Base-by-base conservation (phyloP, 108 stramenopile species). In the Nitzschia sp. region DNA sequence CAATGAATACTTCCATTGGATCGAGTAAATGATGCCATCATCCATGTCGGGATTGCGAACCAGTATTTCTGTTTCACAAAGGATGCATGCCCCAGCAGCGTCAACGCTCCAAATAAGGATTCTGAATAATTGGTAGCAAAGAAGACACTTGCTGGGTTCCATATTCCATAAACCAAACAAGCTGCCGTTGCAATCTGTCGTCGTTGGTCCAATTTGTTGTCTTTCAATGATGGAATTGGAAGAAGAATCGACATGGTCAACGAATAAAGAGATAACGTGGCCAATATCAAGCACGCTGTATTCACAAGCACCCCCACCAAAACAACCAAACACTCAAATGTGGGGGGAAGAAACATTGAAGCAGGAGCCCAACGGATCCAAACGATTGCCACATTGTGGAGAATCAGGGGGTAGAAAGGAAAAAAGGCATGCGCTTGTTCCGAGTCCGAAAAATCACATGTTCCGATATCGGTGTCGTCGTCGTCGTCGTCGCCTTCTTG, bases 351-450 rank as follows among this genome's bases (percentile, higher is more conserved):
- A 58, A 58, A 4, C 11, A 87, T 9, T 3, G 9, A 22, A 8
- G 21, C 26, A 1, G 87, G 90, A 57, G 75, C 16, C 6, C 58
- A 22, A 2, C 23, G 45, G 8, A 82, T 28, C 45, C 87, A 47
- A 8, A 68, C 32, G 17, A 65, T 50, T 19, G 93, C 79, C 8
- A 64, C n/a, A 8, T 55, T 58, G 54, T 83, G 84, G 53, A 94
- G 68, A 21, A 71, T 38, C 33, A 74, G 53, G 16, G 93, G 93
- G 68, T 81, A 85, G 23, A 91, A 61, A 11, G 93, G 93, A 26
- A 94, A 69, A 62, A 94, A 91, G 29, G 90, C 93, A 66, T 94
- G 93, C 0, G 90, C 81, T 47, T 85, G 75, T 72, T 94, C 93
- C 59, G 93, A 91, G 25, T 22, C 53, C 34, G 23, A 19, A 45